Evolutionary conservation across 345 rosid species (phyloP), one percentile per base, ranked within the genome.

Genomic region (Syzygium oleosum): DNA sequence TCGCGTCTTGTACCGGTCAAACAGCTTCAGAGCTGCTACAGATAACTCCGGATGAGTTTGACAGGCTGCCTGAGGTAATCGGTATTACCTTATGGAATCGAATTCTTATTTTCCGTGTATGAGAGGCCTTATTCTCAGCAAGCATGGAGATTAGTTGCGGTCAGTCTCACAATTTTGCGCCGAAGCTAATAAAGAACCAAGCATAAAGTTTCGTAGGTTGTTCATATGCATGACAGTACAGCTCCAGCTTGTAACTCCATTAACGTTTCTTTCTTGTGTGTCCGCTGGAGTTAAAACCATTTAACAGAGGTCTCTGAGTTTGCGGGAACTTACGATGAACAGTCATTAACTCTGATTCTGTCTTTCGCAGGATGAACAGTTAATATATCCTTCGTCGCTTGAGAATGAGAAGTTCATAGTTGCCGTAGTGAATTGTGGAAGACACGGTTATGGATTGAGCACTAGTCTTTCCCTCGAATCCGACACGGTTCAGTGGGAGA

Each of bases 21-120:
- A 96, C 98, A 17, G 99, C 99, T 53, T 87, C 93, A 51, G 99
- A 94, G 93, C 91, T 98, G 90, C 95, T 98, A 90, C 95, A 98
- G 90, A 96, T 98, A 65, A 95, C 99, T 51, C 93, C 99, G 2
- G 95, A 92, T 55, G 99, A 96, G 89, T 98, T 98, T 94, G 92
- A 85, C 85, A 95, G 94, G 61, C 94, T 98, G 88, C 94, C 97
- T 4, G 98, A 98, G 98, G 99, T 96, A 92, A 94, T 83, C 34
- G 21, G 29, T 8, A 51, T 17, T 23, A 19, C 46, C 23, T 53
- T 55, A 55, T 9, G 23, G 59, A 21, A 55, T 14, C 51, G 22
- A 78, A n/a, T 73, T 34, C 27, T 25, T 17, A 5, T 78, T 78
- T 78, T 78, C 41, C 59, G 25, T 22, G 59, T 9, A 55, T 21